Evolutionary conservation across 306 rosid species (phyloP), one percentile per base, ranked within the genome.

Genomic region (Rubus idaeus): DNA sequence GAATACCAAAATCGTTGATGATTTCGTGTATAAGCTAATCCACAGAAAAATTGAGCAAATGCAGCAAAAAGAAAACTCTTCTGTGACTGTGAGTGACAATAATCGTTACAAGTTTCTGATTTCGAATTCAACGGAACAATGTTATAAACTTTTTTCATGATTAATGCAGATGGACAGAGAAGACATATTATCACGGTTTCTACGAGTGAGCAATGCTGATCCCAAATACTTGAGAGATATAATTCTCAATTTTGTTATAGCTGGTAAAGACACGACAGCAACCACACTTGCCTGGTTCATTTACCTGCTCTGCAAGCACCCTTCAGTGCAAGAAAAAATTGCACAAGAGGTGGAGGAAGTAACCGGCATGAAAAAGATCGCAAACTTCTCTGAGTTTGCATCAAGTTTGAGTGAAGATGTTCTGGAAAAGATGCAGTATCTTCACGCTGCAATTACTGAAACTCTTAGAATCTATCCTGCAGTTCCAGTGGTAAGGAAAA

Each of bases 391-490:
- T 2, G 89, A 87, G 55, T 84, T 90, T 68, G 86, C 85, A 2
- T 74, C 83, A 10, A 71, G 51, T 81, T 26, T 92, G 67, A 78
- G 84, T 0, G 93, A 90, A 5, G 88, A 88, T 83, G 86, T 77
- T 70, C 77, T 92, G 61, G 97, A 84, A 78, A 87, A 86, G 71
- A 87, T 88, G 97, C 81, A 87, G 53, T 90, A 88, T 86, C 91
- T 90, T 61, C 93, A 92, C 75, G 97, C 93, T 20, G 84, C 86
- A 21, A 82, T 92, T 51, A 92, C 96, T 49, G 97, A 90, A 81
- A 92, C 97, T 65, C 97, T 91, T 77, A 84, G 95, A 84, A 86
- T 92, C 49, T 86, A 88, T 81, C 97, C 96, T 70, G 91, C 93
- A 35, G 88, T 90, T 76, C 96, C 97, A 4, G 89, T 90, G 91